Base-by-base conservation (phyloP, 441 rosid species). In the Euphorbia neoarborescens region DNA sequence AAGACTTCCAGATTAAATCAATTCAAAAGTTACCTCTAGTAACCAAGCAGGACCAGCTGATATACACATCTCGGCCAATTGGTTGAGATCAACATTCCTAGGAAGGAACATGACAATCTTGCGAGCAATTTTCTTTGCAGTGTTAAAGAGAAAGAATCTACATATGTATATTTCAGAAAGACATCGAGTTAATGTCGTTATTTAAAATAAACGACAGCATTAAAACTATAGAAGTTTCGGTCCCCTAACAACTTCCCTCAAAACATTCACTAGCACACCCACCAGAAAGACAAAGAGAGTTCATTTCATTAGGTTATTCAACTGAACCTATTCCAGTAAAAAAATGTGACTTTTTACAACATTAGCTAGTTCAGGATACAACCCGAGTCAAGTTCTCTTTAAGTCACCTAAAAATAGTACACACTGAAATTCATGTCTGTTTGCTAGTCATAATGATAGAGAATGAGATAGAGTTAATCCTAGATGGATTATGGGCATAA, bases 31-130 rank as follows among this genome's bases (percentile, higher is more conserved):
- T 86, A 86, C 97, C 99, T 91, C 96, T 27, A 94, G 73, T 12
- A 86, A 89, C 94, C 96, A 90, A 58, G 90, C 83, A 81, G 88
- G 89, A 68, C 80, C 65, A 0, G 82, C 71, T 44, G 91, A 86
- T 59, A 94, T 78, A 60, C 90, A 77, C 70, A 94, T 73, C 71
- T 89, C 94, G 8, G 96, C 98, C 81, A 92, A 80, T 65, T 94
- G 98, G 84, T 90, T 87, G 53, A 85, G 66, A 77, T 92, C 87
- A 68, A 84, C 78, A 66, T 92, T 92, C 81, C 86, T 94, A 27
- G 99, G 99, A 67, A 92, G 97, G 77, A 89, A 94, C 88, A 89
- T 87, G 53, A 92, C 85, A 75, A 92, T 77, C 70, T 72, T 84
- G 60, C 78, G 58, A 19, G 90, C 92, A 27, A 92, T 82, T 80